Base-by-base conservation (phyloP, 139 green algal species). In the Nannochloris sp. region DNA sequence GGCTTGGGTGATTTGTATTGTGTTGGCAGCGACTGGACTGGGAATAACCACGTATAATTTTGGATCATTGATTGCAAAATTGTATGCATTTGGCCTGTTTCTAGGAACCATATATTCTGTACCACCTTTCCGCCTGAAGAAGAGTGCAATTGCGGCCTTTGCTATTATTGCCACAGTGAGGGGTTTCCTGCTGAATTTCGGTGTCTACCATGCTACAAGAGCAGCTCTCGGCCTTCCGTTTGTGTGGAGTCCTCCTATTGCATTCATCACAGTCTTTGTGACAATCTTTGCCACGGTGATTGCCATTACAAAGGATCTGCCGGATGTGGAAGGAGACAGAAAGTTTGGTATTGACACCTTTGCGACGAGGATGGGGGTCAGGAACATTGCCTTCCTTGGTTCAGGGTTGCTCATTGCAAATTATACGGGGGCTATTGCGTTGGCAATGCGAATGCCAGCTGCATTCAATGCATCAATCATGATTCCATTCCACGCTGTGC, bases 151-250 rank as follows among this genome's bases (percentile, higher is more conserved):
- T 3, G 79, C 90, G 5, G 93, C 93, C 1, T 98, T 98, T 76
- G 48, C 95, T 23, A 98, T 98, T 80, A 98, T 98, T 46, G 93
- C 93, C 54, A 94, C 81, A 10, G 85, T 98, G 40, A 81, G 93
- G 8, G 93, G 93, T 18, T 93, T 98, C 72, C 79, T 99, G 60
- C 83, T 99, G 16, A 99, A 99, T 75, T 98, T 97, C 76, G 93
- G 93, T 0, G 93, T 99, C n/a, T 97, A 96, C 82, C 80, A 94
- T 64, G 90, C 93, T 19, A 89, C 87, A 0, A 73, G 89, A 4
- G 91, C 93, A 14, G 93, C 93, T 7, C 78, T 99, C 50, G 78
- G 83, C 11, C 68, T 94, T 66, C 72, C 83, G 5, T 98, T 98
- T 57, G 23, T 68, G 25, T 97, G 91, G 91, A 87, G 72, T 68